phyloP scores from a whole-genome alignment of 129 eudicot genomes.

The Flaveria ramosissima region DNA sequence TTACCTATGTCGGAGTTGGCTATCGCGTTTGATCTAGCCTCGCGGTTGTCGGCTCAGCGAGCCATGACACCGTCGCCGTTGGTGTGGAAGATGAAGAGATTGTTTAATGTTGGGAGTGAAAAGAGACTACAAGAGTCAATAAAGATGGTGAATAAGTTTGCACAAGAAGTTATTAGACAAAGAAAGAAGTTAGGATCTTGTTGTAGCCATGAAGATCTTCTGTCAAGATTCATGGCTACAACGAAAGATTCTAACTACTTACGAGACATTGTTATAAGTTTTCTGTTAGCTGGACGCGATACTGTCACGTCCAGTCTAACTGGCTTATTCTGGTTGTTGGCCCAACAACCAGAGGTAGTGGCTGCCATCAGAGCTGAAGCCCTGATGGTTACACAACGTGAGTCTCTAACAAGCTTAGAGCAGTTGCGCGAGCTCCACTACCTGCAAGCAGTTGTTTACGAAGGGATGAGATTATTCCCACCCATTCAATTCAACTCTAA shows the following conservation, averaged over 20 bases:
- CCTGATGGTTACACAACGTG: constrained; percentile 34
- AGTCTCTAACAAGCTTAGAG: constrained; percentile 33
- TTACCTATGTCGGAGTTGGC: constrained; percentile 60
- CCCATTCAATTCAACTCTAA: constrained; percentile 90
- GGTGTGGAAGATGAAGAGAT: constrained; percentile 66
- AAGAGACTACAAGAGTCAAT: constrained; percentile 46
- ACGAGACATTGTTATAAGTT: constrained; percentile 71
- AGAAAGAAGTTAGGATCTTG: constrained; percentile 42
- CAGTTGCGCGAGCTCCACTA: constrained; percentile 62
- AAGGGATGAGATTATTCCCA: constrained; percentile 81
- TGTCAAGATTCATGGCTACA: constrained; percentile 71
- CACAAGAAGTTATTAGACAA: constrained; percentile 63
- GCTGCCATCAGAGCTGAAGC: constrained; percentile 54
- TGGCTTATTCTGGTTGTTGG: constrained; percentile 58
- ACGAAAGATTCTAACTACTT: constrained; percentile 55
- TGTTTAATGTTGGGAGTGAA: constrained; percentile 64
- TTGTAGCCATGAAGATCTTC: constrained; percentile 57
- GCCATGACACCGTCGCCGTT: constrained; percentile 58
- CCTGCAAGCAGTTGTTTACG: constrained; percentile 65
- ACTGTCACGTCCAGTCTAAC: constrained; percentile 80
- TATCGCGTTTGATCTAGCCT: constrained; percentile 61
- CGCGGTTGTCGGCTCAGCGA: constrained; percentile 69
- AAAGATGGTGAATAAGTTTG: constrained; percentile 46
- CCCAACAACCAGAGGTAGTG: constrained; percentile 54
- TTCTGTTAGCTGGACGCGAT: constrained; percentile 82